Base-by-base conservation (phyloP, 2,329 filamentous ascomycete genomes). In the Epichloe sylvatica region DNA sequence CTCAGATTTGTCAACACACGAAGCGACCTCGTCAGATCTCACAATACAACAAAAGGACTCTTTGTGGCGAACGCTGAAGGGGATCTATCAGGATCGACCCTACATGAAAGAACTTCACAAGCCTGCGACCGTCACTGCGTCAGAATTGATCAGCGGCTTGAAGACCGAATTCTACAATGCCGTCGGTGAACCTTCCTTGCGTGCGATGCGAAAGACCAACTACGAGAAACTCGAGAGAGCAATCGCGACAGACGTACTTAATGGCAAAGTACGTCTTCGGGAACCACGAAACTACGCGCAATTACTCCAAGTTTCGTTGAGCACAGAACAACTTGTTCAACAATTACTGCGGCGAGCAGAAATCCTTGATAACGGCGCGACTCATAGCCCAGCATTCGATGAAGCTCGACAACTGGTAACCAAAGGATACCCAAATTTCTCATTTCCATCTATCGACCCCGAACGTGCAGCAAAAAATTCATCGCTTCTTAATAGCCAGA, bases 81-180 rank as follows among this genome's bases (percentile, higher is more conserved):
- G 53, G 4, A 55, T 67, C 17, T 60, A 62, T 46, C 54, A 47
- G 11, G 57, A 57, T n/a, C 59, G 64, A 5, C 64, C 65, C 1
- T 67, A 56, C n/a, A 61, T 67, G 61, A 65, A 65, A 51, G 64
- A 67, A 37, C 59, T 66, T 15, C 51, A 63, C 30, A 58, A 56
- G 7, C 64, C 65, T 23, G 59, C 59, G 5, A 58, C 56, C 5
- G 46, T 62, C 19, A 54, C 57, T 12, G 52, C 55, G 9, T 63
- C 60, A 8, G 55, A 61, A 12, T 55, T 64, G 12, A 49, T 66
- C 38, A 55, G 52, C 34, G 53, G 48, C 39, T 50, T 66, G 6
- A 62, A 60, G 46, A 37, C 50, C 13, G 57, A 64, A 9, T 55
- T 61, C 48, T 66, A 67, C 53, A 47, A 57, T 33, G 56, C 58